These are phyloP conservation scores for Fusarium sp. DNA, from an alignment of 2,329 filamentous ascomycete species.

Conservation along the genomic window DNA sequence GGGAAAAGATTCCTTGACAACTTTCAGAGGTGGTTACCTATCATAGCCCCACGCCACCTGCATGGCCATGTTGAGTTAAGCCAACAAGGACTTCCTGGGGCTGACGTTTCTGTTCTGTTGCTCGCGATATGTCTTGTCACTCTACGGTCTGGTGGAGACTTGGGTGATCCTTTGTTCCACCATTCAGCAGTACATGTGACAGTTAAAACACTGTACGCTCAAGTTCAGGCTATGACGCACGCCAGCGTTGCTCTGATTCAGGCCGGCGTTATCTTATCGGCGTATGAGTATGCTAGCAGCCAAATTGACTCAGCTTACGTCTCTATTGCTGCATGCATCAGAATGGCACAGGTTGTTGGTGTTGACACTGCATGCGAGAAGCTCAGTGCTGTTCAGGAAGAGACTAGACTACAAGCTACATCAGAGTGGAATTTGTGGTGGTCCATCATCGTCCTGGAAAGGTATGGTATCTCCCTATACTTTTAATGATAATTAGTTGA, in stretches of 20 bases:
- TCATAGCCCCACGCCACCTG: not conserved
- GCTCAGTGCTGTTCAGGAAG: accelerated
- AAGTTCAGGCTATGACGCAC: not conserved
- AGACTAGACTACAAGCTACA: accelerated
- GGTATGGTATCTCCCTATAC: not conserved
- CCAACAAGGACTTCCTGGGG: not conserved
- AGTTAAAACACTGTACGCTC: not conserved
- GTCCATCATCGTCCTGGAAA: not conserved
- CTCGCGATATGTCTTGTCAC: not conserved
- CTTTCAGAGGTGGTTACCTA: not conserved
- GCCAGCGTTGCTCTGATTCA: not conserved
- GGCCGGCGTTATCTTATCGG: not conserved
- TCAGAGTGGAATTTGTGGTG: not conserved
- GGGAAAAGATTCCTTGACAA: not conserved
- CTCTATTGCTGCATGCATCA: not conserved
- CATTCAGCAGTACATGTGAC: not conserved
- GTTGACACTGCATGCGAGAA: accelerated
- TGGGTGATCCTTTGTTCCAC: accelerated
- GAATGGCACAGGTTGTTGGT: not conserved
- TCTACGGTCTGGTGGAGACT: not conserved
- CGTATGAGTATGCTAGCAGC: not conserved
- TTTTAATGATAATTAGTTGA: no score
- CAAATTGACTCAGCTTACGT: not conserved
- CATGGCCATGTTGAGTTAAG: not conserved
- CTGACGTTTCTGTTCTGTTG: not conserved